A percentile compares a stretch with the other conserved stretches of the same genome.
Conservation (phyloP, 2,329 filamentous ascomycete genomes). For the Anisogramma anomala region DNA sequence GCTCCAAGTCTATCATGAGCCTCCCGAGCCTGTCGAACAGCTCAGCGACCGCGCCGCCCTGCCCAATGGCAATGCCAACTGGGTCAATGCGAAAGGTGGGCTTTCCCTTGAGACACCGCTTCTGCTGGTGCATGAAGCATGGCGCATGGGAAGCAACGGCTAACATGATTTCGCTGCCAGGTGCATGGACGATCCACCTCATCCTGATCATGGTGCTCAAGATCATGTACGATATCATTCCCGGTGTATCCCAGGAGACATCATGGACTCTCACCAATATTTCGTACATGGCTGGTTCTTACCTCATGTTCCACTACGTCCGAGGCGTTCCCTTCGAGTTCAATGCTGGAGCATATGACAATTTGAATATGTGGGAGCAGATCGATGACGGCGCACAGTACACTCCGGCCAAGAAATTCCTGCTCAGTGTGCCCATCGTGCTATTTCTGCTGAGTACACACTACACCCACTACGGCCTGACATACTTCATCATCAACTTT, state of each 20-base stretch:
- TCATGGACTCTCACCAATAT: conserved; percentile 99
- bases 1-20: conserved; percentile 85
- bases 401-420: conserved; percentile 96
- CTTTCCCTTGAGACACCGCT: not conserved
- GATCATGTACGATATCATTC: conserved; percentile 93
- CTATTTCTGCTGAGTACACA: conserved; percentile 95
- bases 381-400: conserved; percentile 99
- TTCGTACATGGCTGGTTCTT: conserved; percentile 97
- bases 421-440: conserved; percentile 85
- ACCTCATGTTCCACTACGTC: conserved; percentile 99
- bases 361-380: conserved; percentile 99
- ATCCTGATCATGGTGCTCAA: conserved; percentile 86
- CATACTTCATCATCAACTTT: conserved; percentile 96
- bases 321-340: conserved; percentile 97
- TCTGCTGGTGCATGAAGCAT: not conserved
- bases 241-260: conserved; percentile 91
- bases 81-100: conserved; percentile 96
- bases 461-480: conserved; percentile 95
- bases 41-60: conserved; percentile 91
- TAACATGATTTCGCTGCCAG: conserved; percentile 33
- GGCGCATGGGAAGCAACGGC: conserved; percentile 4
- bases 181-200: conserved; percentile 95
- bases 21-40: conserved; percentile 91
- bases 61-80: conserved; percentile 94
- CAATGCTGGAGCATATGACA: conserved; percentile 96